phyloP scores from a whole-genome alignment of 2,329 filamentous ascomycete species.

The Xylariales sp. region DNA sequence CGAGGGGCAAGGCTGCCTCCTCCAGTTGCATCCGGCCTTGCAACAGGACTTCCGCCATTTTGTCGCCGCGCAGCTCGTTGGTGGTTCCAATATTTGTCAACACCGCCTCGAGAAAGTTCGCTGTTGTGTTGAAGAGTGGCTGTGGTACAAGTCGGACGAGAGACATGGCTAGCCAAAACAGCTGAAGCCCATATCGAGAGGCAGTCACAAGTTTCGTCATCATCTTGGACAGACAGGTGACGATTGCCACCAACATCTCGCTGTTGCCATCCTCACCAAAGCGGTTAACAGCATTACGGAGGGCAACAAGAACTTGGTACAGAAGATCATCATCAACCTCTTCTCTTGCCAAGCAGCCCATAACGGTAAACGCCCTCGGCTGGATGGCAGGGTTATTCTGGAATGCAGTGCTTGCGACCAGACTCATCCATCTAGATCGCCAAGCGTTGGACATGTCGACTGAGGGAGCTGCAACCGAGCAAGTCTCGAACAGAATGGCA shows the following conservation, averaged over 20 bases:
- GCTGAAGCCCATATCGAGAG: constrained; percentile 63
- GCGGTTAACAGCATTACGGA: constrained; percentile 60
- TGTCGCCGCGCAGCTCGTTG: constrained; percentile 53
- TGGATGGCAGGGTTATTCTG: constrained; percentile 70
- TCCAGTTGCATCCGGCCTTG: constrained; percentile 58
- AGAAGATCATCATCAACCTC: constrained; percentile 68
- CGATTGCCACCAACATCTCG: constrained; percentile 66
- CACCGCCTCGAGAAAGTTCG: constrained; percentile 60
- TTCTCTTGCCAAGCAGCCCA: constrained; percentile 67
- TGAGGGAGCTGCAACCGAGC: constrained; percentile 58
- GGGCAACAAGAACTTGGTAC: constrained; percentile 65
- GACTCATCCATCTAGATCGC: constrained; percentile 69
- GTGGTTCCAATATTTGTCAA: constrained; percentile 60
- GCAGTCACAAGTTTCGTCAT: constrained; percentile 63
- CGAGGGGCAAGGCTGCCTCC: constrained; percentile 56
- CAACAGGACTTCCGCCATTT: constrained; percentile 55
- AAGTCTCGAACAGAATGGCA: constrained; percentile 59
- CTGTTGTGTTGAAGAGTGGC: constrained; percentile 61
- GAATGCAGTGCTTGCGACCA: constrained; percentile 68
- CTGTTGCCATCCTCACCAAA: constrained; percentile 61
- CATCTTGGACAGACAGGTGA: constrained; percentile 66
- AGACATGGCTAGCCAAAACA: constrained; percentile 68
- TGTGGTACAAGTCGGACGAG: constrained; percentile 60
- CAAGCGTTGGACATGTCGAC: constrained; percentile 63
- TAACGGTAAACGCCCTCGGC: constrained; percentile 64